Percentiles rank a stretch among this genome's conserved stretches.
These are phyloP conservation scores for Pseudomonodictys pantanalensis DNA, from an alignment of 495 filamentous ascomycete genomes.

Conservation along the genomic window DNA sequence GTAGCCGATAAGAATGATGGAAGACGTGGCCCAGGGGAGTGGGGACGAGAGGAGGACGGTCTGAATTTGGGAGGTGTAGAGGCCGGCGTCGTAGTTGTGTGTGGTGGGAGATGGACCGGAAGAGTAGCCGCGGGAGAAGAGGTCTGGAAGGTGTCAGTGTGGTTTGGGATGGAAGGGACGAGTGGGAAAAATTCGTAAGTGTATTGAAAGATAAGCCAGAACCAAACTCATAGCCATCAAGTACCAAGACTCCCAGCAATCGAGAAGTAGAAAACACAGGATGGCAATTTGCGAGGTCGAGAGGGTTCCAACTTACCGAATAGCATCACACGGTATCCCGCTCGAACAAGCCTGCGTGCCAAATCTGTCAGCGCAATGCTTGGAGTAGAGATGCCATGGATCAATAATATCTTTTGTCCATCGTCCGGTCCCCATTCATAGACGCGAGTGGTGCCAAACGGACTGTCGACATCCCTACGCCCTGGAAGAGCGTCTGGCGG, in stretches of 20 bases:
- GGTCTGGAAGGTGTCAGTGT: constrained; percentile 44
- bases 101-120: constrained; percentile 65
- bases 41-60: constrained; percentile 67
- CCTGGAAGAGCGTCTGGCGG: constrained; percentile 74
- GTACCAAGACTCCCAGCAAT: not conserved
- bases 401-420: constrained; percentile 73
- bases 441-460: constrained; percentile 76
- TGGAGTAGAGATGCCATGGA: constrained; percentile 87
- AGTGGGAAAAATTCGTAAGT: not conserved
- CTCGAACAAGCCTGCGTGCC: constrained; percentile 65
- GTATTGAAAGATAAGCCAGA: not conserved
- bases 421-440: constrained; percentile 89
- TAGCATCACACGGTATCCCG: constrained; percentile 78
- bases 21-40: constrained; percentile 60
- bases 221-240: not conserved
- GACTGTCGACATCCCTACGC: constrained; percentile 66
- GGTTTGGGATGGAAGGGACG: not conserved
- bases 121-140: constrained; percentile 78
- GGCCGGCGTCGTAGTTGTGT: constrained; percentile 65
- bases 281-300: constrained; percentile 3
- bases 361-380: constrained; percentile 67
- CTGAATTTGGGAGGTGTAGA: constrained; percentile 74
- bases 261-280: not conserved
- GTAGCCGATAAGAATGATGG: constrained; percentile 76
- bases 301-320: constrained; percentile 54